phyloP scores from a whole-genome alignment of 2,329 filamentous ascomycete genomes.

The Helicocarpus griseus region DNA sequence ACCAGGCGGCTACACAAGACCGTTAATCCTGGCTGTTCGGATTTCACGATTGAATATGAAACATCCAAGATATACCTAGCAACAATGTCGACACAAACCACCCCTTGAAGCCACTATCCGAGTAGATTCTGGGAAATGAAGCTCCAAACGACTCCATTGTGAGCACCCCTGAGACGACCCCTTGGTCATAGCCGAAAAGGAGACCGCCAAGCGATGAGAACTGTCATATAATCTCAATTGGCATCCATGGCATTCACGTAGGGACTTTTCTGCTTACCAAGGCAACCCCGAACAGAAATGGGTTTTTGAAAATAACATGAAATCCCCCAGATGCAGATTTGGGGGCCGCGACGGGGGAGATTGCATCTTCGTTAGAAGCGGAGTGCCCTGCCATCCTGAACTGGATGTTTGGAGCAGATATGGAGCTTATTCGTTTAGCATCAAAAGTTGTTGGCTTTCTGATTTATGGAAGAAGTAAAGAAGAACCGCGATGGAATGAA shows the following conservation, averaged over 20 bases:
- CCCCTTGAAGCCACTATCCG: constrained; percentile 40
- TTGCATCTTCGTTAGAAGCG: not conserved
- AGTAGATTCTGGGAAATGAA: constrained; percentile 31
- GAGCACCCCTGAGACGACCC: constrained; percentile 39
- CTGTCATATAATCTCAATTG: constrained; percentile 22
- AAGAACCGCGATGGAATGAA: too few relatives aligned
- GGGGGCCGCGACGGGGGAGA: not conserved
- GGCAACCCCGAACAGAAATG: constrained; percentile 37
- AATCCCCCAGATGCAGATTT: constrained; percentile 15
- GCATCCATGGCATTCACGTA: not conserved
- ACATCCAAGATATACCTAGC: constrained; percentile 26
- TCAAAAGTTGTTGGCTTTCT: too few relatives aligned
- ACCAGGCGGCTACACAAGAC: constrained; percentile 33
- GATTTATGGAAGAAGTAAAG: too few relatives aligned
- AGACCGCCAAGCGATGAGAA: constrained; percentile 36
- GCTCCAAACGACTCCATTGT: constrained; percentile 39
- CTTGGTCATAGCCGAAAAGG: constrained; percentile 43
- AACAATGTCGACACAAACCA: constrained; percentile 45
- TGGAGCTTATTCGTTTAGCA: too few relatives aligned
- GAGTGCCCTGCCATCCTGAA: not conserved
- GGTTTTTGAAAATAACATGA: constrained; percentile 28
- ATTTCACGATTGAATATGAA: not conserved
- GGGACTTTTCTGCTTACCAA: constrained; percentile 19
- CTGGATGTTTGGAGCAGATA: too few relatives aligned
- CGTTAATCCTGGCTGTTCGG: not conserved